Conservation (phyloP, 2,329 filamentous ascomycete genomes). For the Cordyceps militaris region DNA sequence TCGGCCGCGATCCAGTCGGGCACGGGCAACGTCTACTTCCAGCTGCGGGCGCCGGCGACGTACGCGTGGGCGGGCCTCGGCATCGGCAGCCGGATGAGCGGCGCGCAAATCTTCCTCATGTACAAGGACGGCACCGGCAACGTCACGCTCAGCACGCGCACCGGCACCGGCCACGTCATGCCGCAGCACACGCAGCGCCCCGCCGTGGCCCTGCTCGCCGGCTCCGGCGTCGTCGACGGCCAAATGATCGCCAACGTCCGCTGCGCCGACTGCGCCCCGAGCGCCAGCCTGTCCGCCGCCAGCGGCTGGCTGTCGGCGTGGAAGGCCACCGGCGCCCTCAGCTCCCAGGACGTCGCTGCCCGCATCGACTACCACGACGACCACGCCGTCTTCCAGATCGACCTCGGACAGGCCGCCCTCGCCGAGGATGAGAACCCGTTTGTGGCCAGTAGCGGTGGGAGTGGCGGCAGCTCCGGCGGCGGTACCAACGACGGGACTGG, state of each 20-base stretch:
- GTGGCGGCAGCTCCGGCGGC: neutral
- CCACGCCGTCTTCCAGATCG: slow-evolving; percentile 36
- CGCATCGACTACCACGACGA: slow-evolving; percentile 41
- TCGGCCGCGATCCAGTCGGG: slow-evolving; percentile 38
- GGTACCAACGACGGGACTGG: neutral
- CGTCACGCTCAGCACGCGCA: slow-evolving; percentile 53
- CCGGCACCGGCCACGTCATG: slow-evolving; percentile 38
- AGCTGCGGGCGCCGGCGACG: slow-evolving; percentile 46
- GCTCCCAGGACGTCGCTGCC: slow-evolving; percentile 33
- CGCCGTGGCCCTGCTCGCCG: slow-evolving; percentile 46
- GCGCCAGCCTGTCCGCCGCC: slow-evolving; percentile 34
- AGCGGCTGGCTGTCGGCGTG: slow-evolving; percentile 49
- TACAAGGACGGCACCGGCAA: slow-evolving; percentile 53
- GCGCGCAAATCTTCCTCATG: slow-evolving; percentile 55
- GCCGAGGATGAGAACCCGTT: slow-evolving; percentile 48
- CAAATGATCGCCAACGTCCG: slow-evolving; percentile 54
- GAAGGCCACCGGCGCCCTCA: slow-evolving; percentile 39
- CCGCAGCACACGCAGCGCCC: slow-evolving; percentile 39
- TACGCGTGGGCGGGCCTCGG: slow-evolving; percentile 54
- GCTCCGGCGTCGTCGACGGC: slow-evolving; percentile 47
- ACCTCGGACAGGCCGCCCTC: slow-evolving; percentile 42
- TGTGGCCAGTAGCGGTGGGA: slow-evolving; percentile 16
- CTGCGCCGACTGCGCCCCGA: slow-evolving; percentile 47
- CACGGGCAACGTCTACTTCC: slow-evolving; percentile 53
- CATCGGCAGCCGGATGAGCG: slow-evolving; percentile 47